Evolutionary conservation across 495 filamentous ascomycete species (phyloP).

Genomic region (Aspergillus campestris): DNA sequence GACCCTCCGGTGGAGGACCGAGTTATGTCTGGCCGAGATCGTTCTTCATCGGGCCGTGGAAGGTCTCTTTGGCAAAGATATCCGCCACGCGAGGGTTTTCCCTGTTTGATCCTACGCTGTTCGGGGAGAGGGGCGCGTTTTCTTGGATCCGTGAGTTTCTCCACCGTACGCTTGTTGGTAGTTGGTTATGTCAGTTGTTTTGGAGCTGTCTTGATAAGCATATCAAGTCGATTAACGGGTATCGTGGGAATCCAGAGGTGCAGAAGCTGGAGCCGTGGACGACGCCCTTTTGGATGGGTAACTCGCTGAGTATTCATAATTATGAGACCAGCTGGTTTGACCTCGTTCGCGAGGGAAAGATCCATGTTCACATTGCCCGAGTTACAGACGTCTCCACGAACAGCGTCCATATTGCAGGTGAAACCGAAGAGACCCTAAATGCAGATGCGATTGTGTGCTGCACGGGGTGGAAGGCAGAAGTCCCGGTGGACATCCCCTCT

Average conservation of each 20-base stretch:
- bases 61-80: conserved; percentile 3
- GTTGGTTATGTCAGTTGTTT: neutral
- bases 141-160: neutral
- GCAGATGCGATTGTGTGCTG: conserved; percentile 51
- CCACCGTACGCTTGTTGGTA: too few relatives aligned
- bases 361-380: conserved; percentile 50
- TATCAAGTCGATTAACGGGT: conserved; percentile 42
- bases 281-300: conserved; percentile 44
- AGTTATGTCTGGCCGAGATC: conserved; percentile 6
- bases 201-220: conserved; percentile 8
- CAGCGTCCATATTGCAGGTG: conserved; percentile 35
- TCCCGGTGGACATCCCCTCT: neutral
- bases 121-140: conserved; percentile 2
- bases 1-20: conserved; percentile 5
- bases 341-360: conserved; percentile 39
- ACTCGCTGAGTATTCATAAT: conserved; percentile 49
- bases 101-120: conserved; percentile 4
- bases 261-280: conserved; percentile 59
- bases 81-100: conserved; percentile 3
- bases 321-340: conserved; percentile 50
- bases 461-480: conserved; percentile 47
- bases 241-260: conserved; percentile 46
- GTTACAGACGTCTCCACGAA: conserved; percentile 30
- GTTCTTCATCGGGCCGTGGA: conserved; percentile 1
- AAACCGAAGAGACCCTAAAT: conserved; percentile 36